A percentile compares a stretch with the other conserved stretches of the same genome.
Evolutionary conservation across 2,329 filamentous ascomycete genomes (phyloP).

Genomic region (Colletotrichum cuscutae): DNA sequence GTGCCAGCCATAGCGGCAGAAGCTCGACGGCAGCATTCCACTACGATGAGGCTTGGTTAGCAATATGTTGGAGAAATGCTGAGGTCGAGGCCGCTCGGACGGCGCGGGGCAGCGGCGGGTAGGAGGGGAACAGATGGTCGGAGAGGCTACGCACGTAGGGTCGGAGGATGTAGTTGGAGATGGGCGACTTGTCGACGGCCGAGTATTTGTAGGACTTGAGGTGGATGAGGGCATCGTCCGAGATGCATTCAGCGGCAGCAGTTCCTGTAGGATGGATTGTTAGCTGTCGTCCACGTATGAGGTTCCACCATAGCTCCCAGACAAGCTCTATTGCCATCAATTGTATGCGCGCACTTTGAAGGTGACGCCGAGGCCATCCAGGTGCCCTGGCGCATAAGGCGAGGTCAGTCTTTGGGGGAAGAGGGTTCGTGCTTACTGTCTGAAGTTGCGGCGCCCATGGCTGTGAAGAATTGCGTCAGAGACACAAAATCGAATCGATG

Average conservation of each 20-base stretch:
- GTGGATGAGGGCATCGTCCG: slow-evolving; percentile 89
- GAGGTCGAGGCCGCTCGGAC: slow-evolving; percentile 20
- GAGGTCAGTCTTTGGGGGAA: neutral
- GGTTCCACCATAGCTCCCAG: slow-evolving; percentile 3
- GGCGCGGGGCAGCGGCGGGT: slow-evolving; percentile 28
- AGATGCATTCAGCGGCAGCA: slow-evolving; percentile 78
- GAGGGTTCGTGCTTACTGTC: slow-evolving; percentile 28
- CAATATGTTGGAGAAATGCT: slow-evolving; percentile 30
- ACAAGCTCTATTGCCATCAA: neutral
- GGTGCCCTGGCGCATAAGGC: neutral
- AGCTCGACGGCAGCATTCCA: slow-evolving; percentile 97
- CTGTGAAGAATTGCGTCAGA: slow-evolving; percentile 20
- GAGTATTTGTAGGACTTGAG: slow-evolving; percentile 98
- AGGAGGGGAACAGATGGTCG: slow-evolving; percentile 19
- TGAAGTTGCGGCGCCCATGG: slow-evolving; percentile 28
- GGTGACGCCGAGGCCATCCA: neutral
- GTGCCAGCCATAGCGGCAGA: slow-evolving; percentile 94
- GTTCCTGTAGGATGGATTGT: slow-evolving; percentile 42
- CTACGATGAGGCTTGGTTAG: slow-evolving; percentile 58
- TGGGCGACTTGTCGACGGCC: slow-evolving; percentile 92
- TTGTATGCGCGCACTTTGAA: slow-evolving; percentile 3
- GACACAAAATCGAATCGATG: neutral
- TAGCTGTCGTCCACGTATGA: neutral
- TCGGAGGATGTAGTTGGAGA: slow-evolving; percentile 92
- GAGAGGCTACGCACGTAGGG: slow-evolving; percentile 80